phyloP scores from a whole-genome alignment of 371 early-diverging fungal species.

The Mucor sp. region DNA sequence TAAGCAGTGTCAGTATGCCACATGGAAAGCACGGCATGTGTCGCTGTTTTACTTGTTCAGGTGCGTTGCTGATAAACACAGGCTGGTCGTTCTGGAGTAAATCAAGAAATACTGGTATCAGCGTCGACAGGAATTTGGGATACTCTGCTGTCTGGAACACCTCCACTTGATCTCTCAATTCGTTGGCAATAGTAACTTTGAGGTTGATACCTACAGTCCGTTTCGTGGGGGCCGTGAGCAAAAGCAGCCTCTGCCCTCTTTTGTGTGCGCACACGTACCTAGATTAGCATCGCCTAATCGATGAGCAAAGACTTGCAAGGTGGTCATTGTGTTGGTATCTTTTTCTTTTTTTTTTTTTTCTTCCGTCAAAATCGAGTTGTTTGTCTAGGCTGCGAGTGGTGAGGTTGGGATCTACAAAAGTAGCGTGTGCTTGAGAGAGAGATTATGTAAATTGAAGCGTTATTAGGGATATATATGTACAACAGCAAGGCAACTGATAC shows the following conservation, averaged over 20 bases:
- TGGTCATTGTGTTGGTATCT: constrained; percentile 43
- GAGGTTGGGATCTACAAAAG: background rate
- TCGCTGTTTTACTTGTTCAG: constrained; percentile 73
- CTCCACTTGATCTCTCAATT: constrained; percentile 91
- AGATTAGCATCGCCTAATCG: constrained; percentile 65
- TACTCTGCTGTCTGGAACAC: constrained; percentile 85
- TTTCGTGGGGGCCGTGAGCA: too few relatives aligned
- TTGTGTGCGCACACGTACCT: constrained; percentile 40
- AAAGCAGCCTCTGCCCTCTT: too few relatives aligned
- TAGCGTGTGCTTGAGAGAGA: background rate
- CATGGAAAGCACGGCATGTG: background rate
- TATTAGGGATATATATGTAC: background rate
- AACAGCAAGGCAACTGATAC: background rate
- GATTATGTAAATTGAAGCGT: background rate
- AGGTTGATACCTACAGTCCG: constrained; percentile 62
- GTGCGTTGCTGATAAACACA: constrained; percentile 78
- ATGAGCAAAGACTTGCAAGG: constrained; percentile 70
- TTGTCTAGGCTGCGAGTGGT: background rate
- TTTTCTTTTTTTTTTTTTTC: background rate
- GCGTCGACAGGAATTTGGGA: constrained; percentile 71
- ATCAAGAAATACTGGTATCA: constrained; percentile 84
- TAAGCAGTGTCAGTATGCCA: background rate
- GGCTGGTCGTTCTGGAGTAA: constrained; percentile 78
- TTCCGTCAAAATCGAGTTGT: background rate
- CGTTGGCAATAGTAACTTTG: constrained; percentile 85